Conservation (phyloP, 495 filamentous ascomycete species). For the Platismatia glauca region DNA sequence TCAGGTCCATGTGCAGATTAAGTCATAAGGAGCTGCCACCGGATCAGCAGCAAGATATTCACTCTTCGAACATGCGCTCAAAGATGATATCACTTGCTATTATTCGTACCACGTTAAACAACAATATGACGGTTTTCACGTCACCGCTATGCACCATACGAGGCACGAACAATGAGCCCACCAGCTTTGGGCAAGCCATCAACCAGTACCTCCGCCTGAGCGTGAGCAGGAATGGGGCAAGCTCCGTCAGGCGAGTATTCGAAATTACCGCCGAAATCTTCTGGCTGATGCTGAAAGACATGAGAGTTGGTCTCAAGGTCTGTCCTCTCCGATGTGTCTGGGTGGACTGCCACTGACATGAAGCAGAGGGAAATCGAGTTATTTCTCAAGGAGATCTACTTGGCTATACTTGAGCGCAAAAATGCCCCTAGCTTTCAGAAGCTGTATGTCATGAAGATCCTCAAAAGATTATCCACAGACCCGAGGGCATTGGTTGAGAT, state of each 20-base stretch:
- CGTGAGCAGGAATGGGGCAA: conserved; percentile 88
- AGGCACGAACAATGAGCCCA: conserved; percentile 77
- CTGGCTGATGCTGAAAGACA: conserved; percentile 89
- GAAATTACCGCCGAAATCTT: conserved; percentile 97
- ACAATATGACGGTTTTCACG: conserved; percentile 77
- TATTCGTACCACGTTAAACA: conserved; percentile 87
- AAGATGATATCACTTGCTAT: conserved; percentile 92
- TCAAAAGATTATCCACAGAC: conserved; percentile 76
- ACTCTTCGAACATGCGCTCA: conserved; percentile 90
- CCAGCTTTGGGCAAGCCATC: conserved; percentile 86
- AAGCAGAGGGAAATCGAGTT: conserved; percentile 93
- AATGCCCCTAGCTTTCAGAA: conserved; percentile 85
- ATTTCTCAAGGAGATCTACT: conserved; percentile 94
- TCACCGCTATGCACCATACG: conserved; percentile 83
- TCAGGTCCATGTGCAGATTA: conserved; percentile 94
- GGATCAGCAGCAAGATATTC: conserved; percentile 87
- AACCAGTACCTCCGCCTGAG: conserved; percentile 93
- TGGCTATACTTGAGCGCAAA: conserved; percentile 82
- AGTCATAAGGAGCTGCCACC: conserved; percentile 82
- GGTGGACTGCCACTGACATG: conserved; percentile 10
- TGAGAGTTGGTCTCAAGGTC: conserved; percentile 89
- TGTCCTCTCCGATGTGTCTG: conserved; percentile 15
- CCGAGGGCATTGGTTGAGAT: conserved; percentile 86
- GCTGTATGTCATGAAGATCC: conserved; percentile 76
- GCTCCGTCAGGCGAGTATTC: conserved; percentile 82